Conservation (phyloP, 108 stramenopile species). For the Skeletonema menzelii region DNA sequence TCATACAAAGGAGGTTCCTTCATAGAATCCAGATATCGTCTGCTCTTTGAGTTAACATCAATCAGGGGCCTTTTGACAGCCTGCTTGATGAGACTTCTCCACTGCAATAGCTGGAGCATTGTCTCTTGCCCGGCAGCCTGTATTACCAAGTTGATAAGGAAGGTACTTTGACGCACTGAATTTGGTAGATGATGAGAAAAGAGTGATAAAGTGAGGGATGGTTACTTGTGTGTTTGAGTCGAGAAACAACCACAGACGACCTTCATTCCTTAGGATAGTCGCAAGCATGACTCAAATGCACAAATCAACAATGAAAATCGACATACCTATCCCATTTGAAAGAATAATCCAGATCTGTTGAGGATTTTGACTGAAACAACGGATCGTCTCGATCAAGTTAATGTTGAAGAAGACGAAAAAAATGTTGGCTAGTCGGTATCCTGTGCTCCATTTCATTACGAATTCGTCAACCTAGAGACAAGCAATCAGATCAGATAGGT, state of each 20-base stretch:
- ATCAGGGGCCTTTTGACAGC: conserved; percentile 31
- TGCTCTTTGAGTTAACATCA: conserved; percentile 35
- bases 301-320: conserved; percentile 11
- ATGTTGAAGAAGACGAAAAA: conserved; percentile 34
- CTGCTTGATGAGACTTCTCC: conserved; percentile 46
- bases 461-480: conserved; percentile 33
- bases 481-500: neutral
- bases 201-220: neutral
- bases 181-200: neutral
- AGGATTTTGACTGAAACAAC: conserved; percentile 19
- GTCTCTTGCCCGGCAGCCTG: conserved; percentile 48
- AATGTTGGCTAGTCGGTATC: conserved; percentile 31
- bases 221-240: too few species aligned
- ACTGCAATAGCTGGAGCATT: conserved; percentile 44
- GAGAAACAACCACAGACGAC: too few species aligned
- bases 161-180: conserved; percentile 26
- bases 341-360: neutral
- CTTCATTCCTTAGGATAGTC: too few species aligned
- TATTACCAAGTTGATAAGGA: conserved; percentile 36
- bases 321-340: conserved; percentile 21
- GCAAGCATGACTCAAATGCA: conserved; percentile 3
- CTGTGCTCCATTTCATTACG: conserved; percentile 42
- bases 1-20: conserved; percentile 34
- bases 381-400: conserved; percentile 18
- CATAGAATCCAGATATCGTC: conserved; percentile 25